These are phyloP conservation scores for Podila minutissima DNA, from an alignment of 192 early-diverging fungal species.

Conservation along the genomic window DNA sequence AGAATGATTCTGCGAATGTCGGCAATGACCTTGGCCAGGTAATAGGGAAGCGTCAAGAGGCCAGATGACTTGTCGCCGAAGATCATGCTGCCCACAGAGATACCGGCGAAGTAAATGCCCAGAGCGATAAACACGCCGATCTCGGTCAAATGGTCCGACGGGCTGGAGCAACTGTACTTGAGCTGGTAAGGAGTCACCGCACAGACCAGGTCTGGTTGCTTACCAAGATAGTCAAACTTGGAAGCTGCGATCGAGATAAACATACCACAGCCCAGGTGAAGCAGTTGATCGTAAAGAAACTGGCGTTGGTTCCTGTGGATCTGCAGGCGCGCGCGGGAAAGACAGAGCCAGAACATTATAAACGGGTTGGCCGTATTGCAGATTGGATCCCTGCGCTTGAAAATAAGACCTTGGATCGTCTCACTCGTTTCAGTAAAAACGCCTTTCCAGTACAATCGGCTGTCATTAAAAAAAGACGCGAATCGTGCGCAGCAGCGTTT, in stretches of 20 bases:
- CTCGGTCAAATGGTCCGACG: conserved; percentile 50
- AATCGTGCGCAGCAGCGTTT: conserved; percentile 12
- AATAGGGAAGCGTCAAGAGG: conserved; percentile 70
- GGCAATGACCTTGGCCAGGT: conserved; percentile 66
- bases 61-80: conserved; percentile 68
- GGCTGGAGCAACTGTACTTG: conserved; percentile 15
- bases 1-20: conserved; percentile 72
- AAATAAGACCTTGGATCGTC: conserved; percentile 23
- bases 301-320: conserved; percentile 56
- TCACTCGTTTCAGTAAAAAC: conserved; percentile 38
- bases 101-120: conserved; percentile 68
- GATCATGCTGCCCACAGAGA: conserved; percentile 64
- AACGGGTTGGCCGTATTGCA: conserved; percentile 58
- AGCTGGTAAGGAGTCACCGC: conserved; percentile 53
- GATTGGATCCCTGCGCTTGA: conserved; percentile 42
- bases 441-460: conserved; percentile 41
- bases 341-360: conserved; percentile 58
- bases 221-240: conserved; percentile 62
- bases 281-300: conserved; percentile 62
- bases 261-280: conserved; percentile 65
- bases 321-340: conserved; percentile 54
- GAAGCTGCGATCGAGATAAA: conserved; percentile 61
- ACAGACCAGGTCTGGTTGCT: conserved; percentile 58
- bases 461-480: conserved; percentile 43
- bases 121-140: conserved; percentile 67